These are phyloP conservation scores for Areca catechu DNA, from an alignment of 176 grass and related monocot genomes.

Conservation along the genomic window DNA sequence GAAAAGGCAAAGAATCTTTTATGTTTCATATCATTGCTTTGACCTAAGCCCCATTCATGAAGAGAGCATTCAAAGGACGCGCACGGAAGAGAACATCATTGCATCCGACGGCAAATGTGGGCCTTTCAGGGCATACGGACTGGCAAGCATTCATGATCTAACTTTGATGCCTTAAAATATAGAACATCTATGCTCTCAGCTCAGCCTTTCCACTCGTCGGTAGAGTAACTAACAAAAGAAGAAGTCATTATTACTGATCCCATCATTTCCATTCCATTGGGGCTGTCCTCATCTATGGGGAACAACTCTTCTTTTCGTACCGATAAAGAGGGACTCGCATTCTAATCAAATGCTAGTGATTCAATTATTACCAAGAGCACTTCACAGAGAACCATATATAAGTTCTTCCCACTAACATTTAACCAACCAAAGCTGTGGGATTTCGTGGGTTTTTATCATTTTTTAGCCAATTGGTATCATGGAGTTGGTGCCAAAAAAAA, in stretches of 20 bases:
- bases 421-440: no score
- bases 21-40: constrained; percentile 8
- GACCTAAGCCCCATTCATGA: background rate
- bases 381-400: no score
- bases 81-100: background rate
- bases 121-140: background rate
- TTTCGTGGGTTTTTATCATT: no score
- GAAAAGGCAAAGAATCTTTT: constrained; percentile 1
- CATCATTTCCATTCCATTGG: constrained; percentile 8
- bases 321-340: no score
- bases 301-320: background rate
- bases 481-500: no score
- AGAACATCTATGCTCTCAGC: background rate
- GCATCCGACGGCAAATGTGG: background rate
- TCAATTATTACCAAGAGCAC: no score
- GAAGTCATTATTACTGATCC: constrained; percentile 1
- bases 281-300: constrained; percentile 3
- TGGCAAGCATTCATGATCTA: constrained; percentile 8
- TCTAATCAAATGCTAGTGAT: no score
- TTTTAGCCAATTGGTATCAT: no score
- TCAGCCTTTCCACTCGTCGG: background rate
- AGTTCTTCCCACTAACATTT: no score
- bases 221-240: background rate
- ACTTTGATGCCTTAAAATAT: constrained; percentile 5
- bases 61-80: constrained; percentile 1